Base-by-base conservation (phyloP, 805 yeast genomes). In the Pichia heedii region DNA sequence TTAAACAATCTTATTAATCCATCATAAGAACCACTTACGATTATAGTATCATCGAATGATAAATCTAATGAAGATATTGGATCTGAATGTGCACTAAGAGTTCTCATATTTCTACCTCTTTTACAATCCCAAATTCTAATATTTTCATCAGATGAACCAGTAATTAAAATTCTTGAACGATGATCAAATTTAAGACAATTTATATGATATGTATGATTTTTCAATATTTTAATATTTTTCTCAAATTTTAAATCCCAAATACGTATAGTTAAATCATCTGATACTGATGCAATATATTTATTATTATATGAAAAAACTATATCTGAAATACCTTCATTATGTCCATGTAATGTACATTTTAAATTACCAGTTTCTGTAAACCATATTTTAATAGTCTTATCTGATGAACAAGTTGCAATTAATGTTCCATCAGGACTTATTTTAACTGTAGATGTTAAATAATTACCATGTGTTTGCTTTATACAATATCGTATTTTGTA, bases 1-100 rank as follows among this genome's bases (percentile, higher is more conserved):
- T 89, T 97, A 68, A 94, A 90, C 16, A 90, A 66, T 40, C 98
- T 69, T 22, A 90, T 82, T 51, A 87, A 70, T 3, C 98, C 98
- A 62, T 90, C 98, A 58, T 81, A 83, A 16, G 95, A 82, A 0
- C 94, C 93, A 49, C 95, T 82, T 3, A 80, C 83, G 9, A 93
- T 76, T 32, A 93, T 76, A 0, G 95, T 73, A 46, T 89, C 88
- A 52, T 84, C 96, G 44, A 75, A 78, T 2, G 84, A 76, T 39
- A 90, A 64, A 53, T 86, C 81, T 1, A 89, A 67, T 0, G 85
- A 72, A 20, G 85, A 77, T 2, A 93, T 84, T 0, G 97, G 94
- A 52, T 87, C 97, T 0, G 94, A 77, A 62, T 90, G 98, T 0
- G 97, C 97, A 33, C 95, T 83, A 40, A 90, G 65, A 0, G 94